Conservation (phyloP, 1,284 basidiomycete genomes). For the Cutaneotrichosporon sp. region DNA sequence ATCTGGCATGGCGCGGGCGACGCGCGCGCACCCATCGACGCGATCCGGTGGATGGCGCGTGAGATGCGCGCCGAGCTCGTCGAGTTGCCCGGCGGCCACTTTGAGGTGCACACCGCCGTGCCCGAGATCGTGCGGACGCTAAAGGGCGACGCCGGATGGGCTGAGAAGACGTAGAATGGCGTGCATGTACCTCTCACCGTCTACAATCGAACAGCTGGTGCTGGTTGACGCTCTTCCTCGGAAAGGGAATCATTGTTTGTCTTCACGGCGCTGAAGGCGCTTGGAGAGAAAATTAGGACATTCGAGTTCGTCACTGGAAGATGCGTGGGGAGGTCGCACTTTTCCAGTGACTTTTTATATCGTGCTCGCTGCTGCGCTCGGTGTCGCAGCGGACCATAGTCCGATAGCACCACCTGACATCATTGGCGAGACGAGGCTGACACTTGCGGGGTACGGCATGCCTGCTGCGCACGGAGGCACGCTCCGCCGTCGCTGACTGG, state of each 20-base stretch:
- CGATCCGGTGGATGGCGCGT: conserved; percentile 12
- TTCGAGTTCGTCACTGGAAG: conserved; percentile 1
- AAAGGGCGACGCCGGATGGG: neutral
- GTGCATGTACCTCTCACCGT: neutral
- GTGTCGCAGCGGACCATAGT: no score
- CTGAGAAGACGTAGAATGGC: neutral
- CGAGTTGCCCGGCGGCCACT: conserved; percentile 13
- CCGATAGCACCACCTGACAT: no score
- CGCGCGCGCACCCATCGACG: conserved; percentile 6
- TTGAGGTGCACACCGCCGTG: conserved; percentile 8
- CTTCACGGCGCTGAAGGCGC: neutral
- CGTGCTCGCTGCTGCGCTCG: no score
- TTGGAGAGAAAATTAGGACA: conserved; percentile 6
- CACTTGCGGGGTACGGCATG: no score
- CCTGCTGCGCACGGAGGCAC: no score
- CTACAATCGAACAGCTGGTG: neutral
- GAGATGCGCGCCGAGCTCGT: conserved; percentile 6
- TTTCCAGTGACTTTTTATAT: neutral
- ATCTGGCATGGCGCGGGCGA: conserved; percentile 21
- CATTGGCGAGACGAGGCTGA: no score
- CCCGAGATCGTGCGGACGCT: conserved; percentile 5
- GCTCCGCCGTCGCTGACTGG: no score
- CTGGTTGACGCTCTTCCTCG: neutral
- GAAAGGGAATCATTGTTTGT: neutral
- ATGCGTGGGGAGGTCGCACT: neutral